These are phyloP conservation scores for Vigna radiata DNA, from an alignment of 306 rosid species.

Conservation along the genomic window DNA sequence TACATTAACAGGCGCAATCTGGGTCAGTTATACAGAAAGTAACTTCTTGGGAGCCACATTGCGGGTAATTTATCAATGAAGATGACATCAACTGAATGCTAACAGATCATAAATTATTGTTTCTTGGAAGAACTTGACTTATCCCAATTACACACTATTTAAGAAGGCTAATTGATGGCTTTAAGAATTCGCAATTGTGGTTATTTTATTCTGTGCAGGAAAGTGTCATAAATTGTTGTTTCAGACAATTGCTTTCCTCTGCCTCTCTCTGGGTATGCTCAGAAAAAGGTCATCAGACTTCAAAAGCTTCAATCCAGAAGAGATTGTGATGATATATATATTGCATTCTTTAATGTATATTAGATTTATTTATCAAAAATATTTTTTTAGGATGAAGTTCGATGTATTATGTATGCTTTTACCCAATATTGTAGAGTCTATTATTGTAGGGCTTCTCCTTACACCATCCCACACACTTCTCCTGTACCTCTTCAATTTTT, in stretches of 20 bases:
- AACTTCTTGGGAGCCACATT: constrained; percentile 23
- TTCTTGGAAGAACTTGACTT: not conserved
- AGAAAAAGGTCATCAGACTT: too few relatives aligned
- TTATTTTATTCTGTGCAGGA: constrained; percentile 5
- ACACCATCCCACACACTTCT: too few relatives aligned
- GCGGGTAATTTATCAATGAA: constrained; percentile 22
- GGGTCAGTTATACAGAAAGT: constrained; percentile 5
- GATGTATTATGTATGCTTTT: too few relatives aligned
- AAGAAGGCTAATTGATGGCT: not conserved
- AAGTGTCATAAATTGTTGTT: not conserved
- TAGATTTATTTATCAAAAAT: too few relatives aligned
- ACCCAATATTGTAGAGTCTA: too few relatives aligned
- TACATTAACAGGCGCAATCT: not conserved
- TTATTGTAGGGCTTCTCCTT: too few relatives aligned
- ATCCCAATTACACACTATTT: not conserved
- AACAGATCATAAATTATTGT: not conserved
- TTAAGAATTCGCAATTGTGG: not conserved
- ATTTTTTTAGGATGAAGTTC: too few relatives aligned
- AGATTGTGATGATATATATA: too few relatives aligned
- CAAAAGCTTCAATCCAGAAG: too few relatives aligned
- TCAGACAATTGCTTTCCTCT: constrained; percentile 1
- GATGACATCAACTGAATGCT: constrained; percentile 27
- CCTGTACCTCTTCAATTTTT: too few relatives aligned
- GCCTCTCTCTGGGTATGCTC: not conserved
- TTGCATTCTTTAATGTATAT: too few relatives aligned